phyloP scores from a whole-genome alignment of 768 basidiomycete genomes.

The Dioszegia hungarica region DNA sequence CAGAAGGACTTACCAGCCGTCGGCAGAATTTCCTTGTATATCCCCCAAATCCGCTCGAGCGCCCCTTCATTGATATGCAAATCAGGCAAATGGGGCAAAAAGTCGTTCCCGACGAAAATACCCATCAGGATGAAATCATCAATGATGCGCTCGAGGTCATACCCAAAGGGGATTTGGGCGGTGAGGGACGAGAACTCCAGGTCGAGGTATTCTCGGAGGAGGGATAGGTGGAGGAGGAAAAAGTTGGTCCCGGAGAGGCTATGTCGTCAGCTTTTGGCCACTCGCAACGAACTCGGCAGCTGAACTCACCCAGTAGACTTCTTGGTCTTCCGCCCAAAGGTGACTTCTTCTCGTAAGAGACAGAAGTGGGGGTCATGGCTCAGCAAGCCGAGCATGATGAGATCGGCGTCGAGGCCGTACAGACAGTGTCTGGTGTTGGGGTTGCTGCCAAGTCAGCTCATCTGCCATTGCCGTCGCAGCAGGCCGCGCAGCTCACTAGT shows the following conservation, averaged over 20 bases:
- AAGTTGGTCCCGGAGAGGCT: constrained; percentile 58
- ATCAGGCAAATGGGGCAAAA: constrained; percentile 91
- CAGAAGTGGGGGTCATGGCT: constrained; percentile 99
- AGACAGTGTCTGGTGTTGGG: constrained; percentile 96
- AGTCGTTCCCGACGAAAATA: constrained; percentile 97
- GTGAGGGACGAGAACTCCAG: constrained; percentile 69
- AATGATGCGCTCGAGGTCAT: constrained; percentile 87
- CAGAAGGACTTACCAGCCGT: constrained; percentile 57
- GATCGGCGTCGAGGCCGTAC: constrained; percentile 95
- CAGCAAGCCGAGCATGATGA: constrained; percentile 94
- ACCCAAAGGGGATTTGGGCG: constrained; percentile 65
- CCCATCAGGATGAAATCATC: constrained; percentile 97
- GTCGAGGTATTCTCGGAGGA: constrained; percentile 95
- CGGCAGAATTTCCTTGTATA: constrained; percentile 89
- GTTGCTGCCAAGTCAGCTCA: constrained; percentile 52
- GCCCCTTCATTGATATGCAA: constrained; percentile 97
- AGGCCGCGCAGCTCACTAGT: constrained; percentile 55
- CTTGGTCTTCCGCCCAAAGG: constrained; percentile 80
- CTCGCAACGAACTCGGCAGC: neutral
- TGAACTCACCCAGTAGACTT: constrained; percentile 60
- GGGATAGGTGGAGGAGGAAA: constrained; percentile 86
- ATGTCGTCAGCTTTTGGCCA: neutral
- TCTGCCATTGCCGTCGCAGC: neutral
- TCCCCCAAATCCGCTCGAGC: constrained; percentile 82
- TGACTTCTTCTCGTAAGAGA: constrained; percentile 93